Base-by-base conservation (phyloP, 345 rosid species). In the Eutrema japonicum region DNA sequence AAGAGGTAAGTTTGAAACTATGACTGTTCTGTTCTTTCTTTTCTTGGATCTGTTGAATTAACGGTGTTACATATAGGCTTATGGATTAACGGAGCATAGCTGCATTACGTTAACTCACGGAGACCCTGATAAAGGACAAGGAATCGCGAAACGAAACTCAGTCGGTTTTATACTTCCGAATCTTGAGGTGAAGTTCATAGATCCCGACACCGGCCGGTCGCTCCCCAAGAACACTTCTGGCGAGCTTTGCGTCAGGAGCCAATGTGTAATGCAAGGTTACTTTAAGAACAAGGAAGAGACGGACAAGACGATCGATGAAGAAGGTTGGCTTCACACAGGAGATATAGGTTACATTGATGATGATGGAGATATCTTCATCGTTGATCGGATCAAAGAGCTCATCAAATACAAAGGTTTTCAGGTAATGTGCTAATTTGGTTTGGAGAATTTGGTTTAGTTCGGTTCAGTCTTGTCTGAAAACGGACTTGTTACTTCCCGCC, bases 351-450 rank as follows among this genome's bases (percentile, higher is more conserved):
- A 84, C 75, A 87, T 92, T 54, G 98, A 92, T 57, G 94, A 83
- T 38, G 98, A 94, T 71, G 98, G 98, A 32, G 96, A 92, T 58
- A 80, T 95, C 33, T 92, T 92, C 68, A 86, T 95, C 18, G 98
- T 95, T 54, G 98, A 95, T 77, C 90, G 98, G 6, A 92, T 92
- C 82, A 92, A 95, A 82, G 98, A 95, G 78, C 80, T 90, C 8
- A 95, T 95, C 75, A 95, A 95, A 78, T 95, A 85, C 75, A 95
- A 95, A 78, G 98, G 99, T 3, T 95, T 92, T 73, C 99, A 91
- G 83, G 97, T 91, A 82, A 82, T 2, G 6, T 9, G 0, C 0
- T 18, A 18, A 18, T 30, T 59, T 22, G 64, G 64, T 38, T 22
- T 35, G 29, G 38, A 8, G 2, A 38, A 38, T 38, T 38, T 9